Percentiles rank a stretch among this genome's conserved stretches.
phyloP scores from a whole-genome alignment of 75 land plant species.

The Larix kaempferi region DNA sequence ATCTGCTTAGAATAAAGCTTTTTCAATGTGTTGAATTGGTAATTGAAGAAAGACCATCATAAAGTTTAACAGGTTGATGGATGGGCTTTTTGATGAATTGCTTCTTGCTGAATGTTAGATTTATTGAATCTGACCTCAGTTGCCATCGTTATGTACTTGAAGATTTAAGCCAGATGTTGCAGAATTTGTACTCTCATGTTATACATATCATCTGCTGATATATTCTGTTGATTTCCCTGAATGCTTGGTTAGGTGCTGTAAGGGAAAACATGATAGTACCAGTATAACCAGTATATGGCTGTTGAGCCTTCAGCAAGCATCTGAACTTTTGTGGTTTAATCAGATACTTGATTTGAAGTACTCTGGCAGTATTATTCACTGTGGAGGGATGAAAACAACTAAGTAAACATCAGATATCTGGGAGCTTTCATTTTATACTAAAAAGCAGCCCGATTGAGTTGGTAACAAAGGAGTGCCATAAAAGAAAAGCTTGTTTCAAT shows the following conservation, averaged over 20 bases:
- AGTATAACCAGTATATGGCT: background rate
- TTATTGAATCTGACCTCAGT: background rate
- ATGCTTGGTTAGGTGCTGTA: slow-evolving; percentile 7
- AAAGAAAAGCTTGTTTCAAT: background rate
- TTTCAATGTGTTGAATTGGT: background rate
- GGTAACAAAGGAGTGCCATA: slow-evolving; percentile 1
- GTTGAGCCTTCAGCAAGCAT: background rate
- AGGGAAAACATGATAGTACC: background rate
- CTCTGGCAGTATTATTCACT: background rate
- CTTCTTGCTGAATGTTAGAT: background rate
- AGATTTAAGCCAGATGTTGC: background rate
- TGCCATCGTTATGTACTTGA: background rate
- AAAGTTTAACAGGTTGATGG: background rate
- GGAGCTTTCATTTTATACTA: background rate
- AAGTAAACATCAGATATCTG: background rate
- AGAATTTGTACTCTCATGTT: background rate
- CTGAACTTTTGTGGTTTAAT: background rate
- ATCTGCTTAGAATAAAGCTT: background rate
- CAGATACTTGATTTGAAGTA: slow-evolving; percentile 1
- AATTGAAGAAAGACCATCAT: background rate
- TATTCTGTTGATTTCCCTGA: background rate
- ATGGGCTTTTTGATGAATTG: slow-evolving; percentile 3
- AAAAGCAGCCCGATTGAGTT: background rate
- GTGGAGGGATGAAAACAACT: background rate
- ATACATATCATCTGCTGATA: background rate